Conservation (phyloP, 2,329 filamentous ascomycete species). For the Fusarium sp. region DNA sequence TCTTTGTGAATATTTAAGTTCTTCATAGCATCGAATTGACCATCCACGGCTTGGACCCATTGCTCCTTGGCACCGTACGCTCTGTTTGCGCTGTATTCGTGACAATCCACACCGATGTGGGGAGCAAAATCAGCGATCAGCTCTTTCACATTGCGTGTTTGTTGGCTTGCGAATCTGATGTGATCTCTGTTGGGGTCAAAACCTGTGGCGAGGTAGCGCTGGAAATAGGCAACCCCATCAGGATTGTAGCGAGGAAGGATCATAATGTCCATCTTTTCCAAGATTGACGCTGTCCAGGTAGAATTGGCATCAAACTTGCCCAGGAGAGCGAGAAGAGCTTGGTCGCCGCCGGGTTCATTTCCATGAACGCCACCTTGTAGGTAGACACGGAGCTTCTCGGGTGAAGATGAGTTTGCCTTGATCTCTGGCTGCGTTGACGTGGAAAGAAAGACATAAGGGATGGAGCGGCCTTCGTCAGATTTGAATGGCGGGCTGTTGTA, state of each 20-base stretch:
- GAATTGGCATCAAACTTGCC: conserved; percentile 50
- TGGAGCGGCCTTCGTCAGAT: conserved; percentile 44
- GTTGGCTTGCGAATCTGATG: conserved; percentile 46
- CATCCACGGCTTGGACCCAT: conserved; percentile 46
- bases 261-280: conserved; percentile 50
- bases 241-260: conserved; percentile 51
- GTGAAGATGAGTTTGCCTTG: conserved; percentile 32
- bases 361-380: conserved; percentile 51
- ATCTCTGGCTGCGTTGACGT: conserved; percentile 20
- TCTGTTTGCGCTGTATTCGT: conserved; percentile 48
- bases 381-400: conserved; percentile 48
- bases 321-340: conserved; percentile 46
- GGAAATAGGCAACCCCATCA: conserved; percentile 50
- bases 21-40: conserved; percentile 49
- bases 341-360: conserved; percentile 50
- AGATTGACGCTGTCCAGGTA: conserved; percentile 44
- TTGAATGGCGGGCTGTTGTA: conserved; percentile 43
- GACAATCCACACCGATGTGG: conserved; percentile 48
- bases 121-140: conserved; percentile 43
- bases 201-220: conserved; percentile 47
- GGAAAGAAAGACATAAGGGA: conserved; percentile 42
- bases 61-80: conserved; percentile 45
- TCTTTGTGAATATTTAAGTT: conserved; percentile 51
- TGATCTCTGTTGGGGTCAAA: conserved; percentile 51
- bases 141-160: conserved; percentile 48